These are phyloP conservation scores for Ceratocystis ficicola DNA, from an alignment of 2,329 filamentous ascomycete genomes.

Conservation along the genomic window DNA sequence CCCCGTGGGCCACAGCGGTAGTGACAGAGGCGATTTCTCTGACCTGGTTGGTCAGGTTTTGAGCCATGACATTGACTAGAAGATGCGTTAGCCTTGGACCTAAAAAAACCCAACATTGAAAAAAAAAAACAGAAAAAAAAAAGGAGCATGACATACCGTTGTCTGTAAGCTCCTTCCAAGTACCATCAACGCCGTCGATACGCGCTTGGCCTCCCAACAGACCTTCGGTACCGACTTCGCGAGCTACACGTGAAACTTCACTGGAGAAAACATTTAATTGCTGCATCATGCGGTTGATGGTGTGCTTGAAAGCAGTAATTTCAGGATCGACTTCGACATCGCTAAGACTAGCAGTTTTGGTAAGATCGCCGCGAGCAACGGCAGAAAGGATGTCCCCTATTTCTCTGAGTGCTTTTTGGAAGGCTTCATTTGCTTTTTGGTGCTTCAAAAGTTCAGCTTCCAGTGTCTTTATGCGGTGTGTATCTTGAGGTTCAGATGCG, in stretches of 20 bases:
- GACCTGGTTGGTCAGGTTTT: slow-evolving; percentile 72
- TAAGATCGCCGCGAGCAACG: slow-evolving; percentile 86
- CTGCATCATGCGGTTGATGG: slow-evolving; percentile 99
- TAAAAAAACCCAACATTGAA: background rate
- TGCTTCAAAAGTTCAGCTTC: slow-evolving; percentile 94
- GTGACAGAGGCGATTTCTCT: slow-evolving; percentile 77
- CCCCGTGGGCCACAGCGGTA: slow-evolving; percentile 69
- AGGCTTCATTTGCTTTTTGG: slow-evolving; percentile 94
- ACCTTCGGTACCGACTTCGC: slow-evolving; percentile 92
- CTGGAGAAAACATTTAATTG: slow-evolving; percentile 93
- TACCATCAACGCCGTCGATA: slow-evolving; percentile 87
- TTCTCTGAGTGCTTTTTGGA: slow-evolving; percentile 91
- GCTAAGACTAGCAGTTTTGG: slow-evolving; percentile 93
- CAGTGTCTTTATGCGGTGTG: slow-evolving; percentile 69
- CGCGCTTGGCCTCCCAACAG: slow-evolving; percentile 87
- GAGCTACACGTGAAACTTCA: slow-evolving; percentile 86
- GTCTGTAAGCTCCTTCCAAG: slow-evolving; percentile 93
- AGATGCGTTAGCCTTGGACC: slow-evolving; percentile 33
- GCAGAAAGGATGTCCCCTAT: slow-evolving; percentile 96
- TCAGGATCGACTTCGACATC: slow-evolving; percentile 95
- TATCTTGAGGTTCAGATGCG: slow-evolving; percentile 73
- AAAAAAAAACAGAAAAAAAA: background rate
- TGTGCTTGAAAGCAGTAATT: slow-evolving; percentile 94
- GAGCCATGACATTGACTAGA: slow-evolving; percentile 68
- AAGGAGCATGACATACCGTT: slow-evolving; percentile 44